Evolutionary conservation across 495 filamentous ascomycete genomes (phyloP), one percentile per base, ranked within the genome.

Genomic region (Penicillium macrosclerotiorum): DNA sequence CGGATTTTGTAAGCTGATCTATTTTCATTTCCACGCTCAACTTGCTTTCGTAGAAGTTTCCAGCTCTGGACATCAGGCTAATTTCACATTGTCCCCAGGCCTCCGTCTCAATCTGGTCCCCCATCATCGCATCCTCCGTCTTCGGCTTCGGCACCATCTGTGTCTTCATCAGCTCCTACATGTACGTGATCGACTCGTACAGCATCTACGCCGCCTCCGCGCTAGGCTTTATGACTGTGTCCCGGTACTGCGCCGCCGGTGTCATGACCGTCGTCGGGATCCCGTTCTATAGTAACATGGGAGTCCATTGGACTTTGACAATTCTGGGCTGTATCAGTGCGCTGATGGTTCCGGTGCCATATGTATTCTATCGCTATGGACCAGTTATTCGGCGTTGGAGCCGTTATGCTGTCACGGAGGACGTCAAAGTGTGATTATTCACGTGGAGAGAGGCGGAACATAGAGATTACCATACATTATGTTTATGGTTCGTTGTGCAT

Each of bases 291-390:
- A 37, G 60, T 37, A 77, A 76, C 45, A 41, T 82, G 47, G 79
- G 80, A 6, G 73, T 78, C 5, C 73, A 75, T 44, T 83, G 66
- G 53, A 81, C 80, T 1, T 50, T 81, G 33, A 82, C 76, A 13
- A 76, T 84, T 17, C 49, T 83, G 42, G 81, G 59, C 0, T 57
- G 54, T 27, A 66, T 83, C 12, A 77, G 73, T 57, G 64, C 63
- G 3, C 31, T 78, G 6, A 60, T 81, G 58, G 71, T 72, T 9
- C 73, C 73, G 11, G 60, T 82, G 30, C 80, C 79, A 26, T 81
- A 76, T 59, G 50, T 76, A 1, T 74, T 83, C 40, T 80, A 70
- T 45, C 49, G 51, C 8, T 82, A 70, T 49, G 80, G 78, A 1
- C 55, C 57, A 3, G 51, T 43, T 35, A 75, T 81, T 53, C 58